These are phyloP conservation scores for Alternaria atra DNA, from an alignment of 2,329 filamentous ascomycete genomes.

Conservation along the genomic window DNA sequence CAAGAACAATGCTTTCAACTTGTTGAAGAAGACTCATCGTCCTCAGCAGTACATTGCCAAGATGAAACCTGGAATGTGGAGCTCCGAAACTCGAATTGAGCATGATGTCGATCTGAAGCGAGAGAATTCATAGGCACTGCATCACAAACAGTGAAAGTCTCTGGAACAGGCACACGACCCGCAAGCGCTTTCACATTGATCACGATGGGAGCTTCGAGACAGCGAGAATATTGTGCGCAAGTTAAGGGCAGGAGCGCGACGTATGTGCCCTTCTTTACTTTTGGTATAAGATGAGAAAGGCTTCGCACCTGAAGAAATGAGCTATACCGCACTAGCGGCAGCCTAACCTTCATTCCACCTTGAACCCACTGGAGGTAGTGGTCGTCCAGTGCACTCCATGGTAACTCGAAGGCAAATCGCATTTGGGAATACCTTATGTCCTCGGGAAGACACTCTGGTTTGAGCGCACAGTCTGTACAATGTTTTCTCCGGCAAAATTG, in stretches of 20 bases:
- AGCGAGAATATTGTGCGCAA: not conserved
- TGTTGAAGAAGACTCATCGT: too few relatives aligned
- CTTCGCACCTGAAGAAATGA: too few relatives aligned
- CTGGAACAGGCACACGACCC: too few relatives aligned
- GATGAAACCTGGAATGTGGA: too few relatives aligned
- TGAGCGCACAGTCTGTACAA: not conserved
- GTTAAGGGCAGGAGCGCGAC: not conserved
- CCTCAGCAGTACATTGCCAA: too few relatives aligned
- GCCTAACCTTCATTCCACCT: not conserved
- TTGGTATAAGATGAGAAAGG: too few relatives aligned
- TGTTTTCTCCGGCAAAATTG: not conserved
- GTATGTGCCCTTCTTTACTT: not conserved
- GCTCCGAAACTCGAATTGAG: too few relatives aligned
- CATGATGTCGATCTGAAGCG: too few relatives aligned
- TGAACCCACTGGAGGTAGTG: not conserved
- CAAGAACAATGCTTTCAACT: too few relatives aligned
- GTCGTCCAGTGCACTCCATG: not conserved
- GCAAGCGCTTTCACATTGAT: not conserved
- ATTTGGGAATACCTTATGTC: not conserved
- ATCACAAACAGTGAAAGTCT: too few relatives aligned
- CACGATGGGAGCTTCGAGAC: not conserved
- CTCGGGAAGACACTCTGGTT: not conserved
- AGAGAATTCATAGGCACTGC: too few relatives aligned
- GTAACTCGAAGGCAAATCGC: too few relatives aligned
- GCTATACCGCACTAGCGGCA: not conserved